Conservation (phyloP, 331 rosid genomes). For the Pyracantha coccinea region DNA sequence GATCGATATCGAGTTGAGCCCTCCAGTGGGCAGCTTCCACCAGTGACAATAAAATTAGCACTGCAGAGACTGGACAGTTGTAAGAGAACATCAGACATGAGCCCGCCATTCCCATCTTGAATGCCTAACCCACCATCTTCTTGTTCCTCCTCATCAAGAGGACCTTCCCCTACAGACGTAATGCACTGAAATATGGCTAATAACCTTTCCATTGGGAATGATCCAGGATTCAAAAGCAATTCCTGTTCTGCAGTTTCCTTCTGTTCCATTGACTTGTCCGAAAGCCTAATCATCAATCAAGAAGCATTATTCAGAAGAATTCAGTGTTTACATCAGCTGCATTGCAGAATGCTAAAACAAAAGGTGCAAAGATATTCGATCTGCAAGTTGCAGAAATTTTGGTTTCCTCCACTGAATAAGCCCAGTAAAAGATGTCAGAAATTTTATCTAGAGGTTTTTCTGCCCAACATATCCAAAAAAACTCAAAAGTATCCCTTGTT, state of each 20-base stretch:
- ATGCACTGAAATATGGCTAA: slow-evolving; percentile 89
- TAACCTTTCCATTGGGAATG: slow-evolving; percentile 85
- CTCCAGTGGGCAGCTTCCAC: slow-evolving; percentile 84
- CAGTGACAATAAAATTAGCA: slow-evolving; percentile 75
- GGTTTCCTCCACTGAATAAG: neutral
- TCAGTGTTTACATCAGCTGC: neutral
- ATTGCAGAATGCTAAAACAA: neutral
- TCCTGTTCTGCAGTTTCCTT: slow-evolving; percentile 83
- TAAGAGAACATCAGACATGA: slow-evolving; percentile 76
- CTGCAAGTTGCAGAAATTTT: neutral
- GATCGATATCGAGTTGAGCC: slow-evolving; percentile 82
- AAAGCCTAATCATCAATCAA: slow-evolving; percentile 38
- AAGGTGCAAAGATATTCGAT: neutral
- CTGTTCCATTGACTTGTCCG: slow-evolving; percentile 55
- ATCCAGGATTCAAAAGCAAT: slow-evolving; percentile 79
- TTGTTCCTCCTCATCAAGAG: slow-evolving; percentile 50
- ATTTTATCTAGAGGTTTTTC: neutral
- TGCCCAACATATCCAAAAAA: neutral
- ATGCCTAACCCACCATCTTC: slow-evolving; percentile 30
- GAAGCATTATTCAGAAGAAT: slow-evolving; percentile 11
- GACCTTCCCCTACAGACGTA: slow-evolving; percentile 56
- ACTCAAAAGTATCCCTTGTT: neutral
- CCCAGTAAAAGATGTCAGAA: neutral
- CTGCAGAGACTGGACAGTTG: slow-evolving; percentile 89
- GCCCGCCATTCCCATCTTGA: slow-evolving; percentile 36